A percentile compares a stretch with the other conserved stretches of the same genome.
phyloP scores from a whole-genome alignment of 2,329 filamentous ascomycete species.

The Colletotrichum sp. region DNA sequence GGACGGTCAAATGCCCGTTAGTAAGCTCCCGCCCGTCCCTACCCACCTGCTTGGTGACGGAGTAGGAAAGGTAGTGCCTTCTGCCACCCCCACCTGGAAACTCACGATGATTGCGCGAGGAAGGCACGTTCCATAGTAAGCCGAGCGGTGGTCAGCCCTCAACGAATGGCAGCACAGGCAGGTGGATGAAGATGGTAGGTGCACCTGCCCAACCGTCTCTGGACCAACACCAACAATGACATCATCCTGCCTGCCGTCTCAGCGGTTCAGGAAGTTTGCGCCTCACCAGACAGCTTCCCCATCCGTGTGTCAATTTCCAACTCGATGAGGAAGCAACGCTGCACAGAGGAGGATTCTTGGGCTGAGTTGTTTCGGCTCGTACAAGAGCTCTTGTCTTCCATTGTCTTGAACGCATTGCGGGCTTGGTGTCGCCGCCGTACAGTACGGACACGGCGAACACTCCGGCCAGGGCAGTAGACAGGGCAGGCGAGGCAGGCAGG shows the following conservation, averaged over 20 bases:
- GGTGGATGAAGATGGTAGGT: slow-evolving; percentile 1
- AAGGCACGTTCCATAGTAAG: slow-evolving; percentile 8
- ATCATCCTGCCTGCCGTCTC: slow-evolving; percentile 6
- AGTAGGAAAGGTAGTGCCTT: not conserved
- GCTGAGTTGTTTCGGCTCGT: slow-evolving; percentile 1
- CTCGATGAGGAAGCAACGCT: not conserved
- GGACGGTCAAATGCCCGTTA: not conserved
- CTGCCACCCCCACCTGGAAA: not conserved
- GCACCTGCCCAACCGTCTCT: not conserved
- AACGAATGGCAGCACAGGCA: slow-evolving; percentile 1
- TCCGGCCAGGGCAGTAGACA: not conserved
- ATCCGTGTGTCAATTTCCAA: not conserved
- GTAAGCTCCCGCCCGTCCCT: not conserved
- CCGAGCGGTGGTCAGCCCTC: not conserved
- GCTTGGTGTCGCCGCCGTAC: not conserved
- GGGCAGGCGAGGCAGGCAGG: not conserved
- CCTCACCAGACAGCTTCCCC: not conserved
- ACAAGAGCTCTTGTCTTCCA: not conserved
- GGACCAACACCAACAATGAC: slow-evolving; percentile 11
- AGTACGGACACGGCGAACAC: not conserved
- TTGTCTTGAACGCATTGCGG: not conserved
- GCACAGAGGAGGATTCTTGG: not conserved
- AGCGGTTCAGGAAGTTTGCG: not conserved
- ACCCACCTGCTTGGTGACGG: not conserved
- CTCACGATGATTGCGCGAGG: slow-evolving; percentile 13